Conservation (phyloP, 148 eudicot species). For the Vaccinium darrowii region DNA sequence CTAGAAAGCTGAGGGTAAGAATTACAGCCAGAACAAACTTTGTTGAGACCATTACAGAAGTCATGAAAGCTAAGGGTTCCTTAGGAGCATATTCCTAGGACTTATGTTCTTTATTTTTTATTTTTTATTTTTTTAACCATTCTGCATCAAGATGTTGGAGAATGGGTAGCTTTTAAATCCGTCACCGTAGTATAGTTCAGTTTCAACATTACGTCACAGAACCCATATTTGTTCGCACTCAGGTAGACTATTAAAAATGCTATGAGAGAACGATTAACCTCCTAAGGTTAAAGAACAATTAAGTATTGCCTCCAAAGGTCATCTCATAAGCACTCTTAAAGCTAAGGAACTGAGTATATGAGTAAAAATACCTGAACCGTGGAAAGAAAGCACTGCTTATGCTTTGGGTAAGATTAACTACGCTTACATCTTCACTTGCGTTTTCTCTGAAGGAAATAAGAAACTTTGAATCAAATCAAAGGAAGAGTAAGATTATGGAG, state of each 20-base stretch:
- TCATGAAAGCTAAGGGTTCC: background rate
- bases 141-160: background rate
- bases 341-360: background rate
- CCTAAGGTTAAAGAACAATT: background rate
- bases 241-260: background rate
- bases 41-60: no score
- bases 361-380: constrained; percentile 58
- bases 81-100: background rate
- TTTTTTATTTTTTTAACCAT: background rate
- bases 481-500: background rate
- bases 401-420: constrained; percentile 51
- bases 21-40: no score
- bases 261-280: background rate
- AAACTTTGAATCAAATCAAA: constrained; percentile 10
- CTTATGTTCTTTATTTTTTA: background rate
- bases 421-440: constrained; percentile 24
- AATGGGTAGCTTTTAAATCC: background rate
- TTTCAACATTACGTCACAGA: background rate
- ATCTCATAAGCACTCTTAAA: background rate
- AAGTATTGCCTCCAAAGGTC: background rate
- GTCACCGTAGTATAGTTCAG: background rate
- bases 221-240: background rate
- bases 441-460: constrained; percentile 29
- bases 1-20: no score
- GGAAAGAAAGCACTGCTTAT: constrained; percentile 84